These are phyloP conservation scores for Boletus sp. DNA, from an alignment of 1,284 basidiomycete species.

Conservation along the genomic window DNA sequence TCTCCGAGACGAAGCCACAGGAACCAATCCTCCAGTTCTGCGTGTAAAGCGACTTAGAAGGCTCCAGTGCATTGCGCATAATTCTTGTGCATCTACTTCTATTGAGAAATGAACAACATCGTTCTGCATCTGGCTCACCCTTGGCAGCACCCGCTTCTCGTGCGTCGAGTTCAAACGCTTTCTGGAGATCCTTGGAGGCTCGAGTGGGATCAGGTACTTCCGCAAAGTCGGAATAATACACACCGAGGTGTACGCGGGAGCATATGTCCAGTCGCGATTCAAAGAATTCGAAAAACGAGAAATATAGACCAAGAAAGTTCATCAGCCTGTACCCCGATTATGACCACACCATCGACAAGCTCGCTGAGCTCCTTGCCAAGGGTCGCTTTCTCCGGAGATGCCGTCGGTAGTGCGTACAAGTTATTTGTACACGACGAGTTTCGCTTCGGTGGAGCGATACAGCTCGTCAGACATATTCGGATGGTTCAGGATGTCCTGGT, in stretches of 20 bases:
- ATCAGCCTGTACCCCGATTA: slow-evolving; percentile 72
- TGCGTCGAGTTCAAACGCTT: slow-evolving; percentile 95
- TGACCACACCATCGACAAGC: slow-evolving; percentile 67
- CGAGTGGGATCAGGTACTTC: slow-evolving; percentile 78
- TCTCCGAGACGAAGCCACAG: slow-evolving; percentile 92
- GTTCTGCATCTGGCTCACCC: slow-evolving; percentile 44
- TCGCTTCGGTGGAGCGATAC: slow-evolving; percentile 65
- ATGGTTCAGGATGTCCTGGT: slow-evolving; percentile 74
- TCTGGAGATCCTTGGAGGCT: slow-evolving; percentile 95
- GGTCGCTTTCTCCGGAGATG: slow-evolving; percentile 43
- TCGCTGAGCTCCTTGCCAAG: slow-evolving; percentile 62
- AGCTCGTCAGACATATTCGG: slow-evolving; percentile 70
- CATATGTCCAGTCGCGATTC: slow-evolving; percentile 74
- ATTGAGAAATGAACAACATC: slow-evolving; percentile 7
- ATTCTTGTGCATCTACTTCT: slow-evolving; percentile 64
- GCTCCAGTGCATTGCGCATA: slow-evolving; percentile 79
- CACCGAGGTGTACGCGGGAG: slow-evolving; percentile 93
- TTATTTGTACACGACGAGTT: slow-evolving; percentile 61
- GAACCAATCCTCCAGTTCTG: slow-evolving; percentile 71
- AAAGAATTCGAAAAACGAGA: slow-evolving; percentile 83
- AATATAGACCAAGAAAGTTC: slow-evolving; percentile 76
- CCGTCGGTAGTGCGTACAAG: slow-evolving; percentile 52
- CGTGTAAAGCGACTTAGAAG: slow-evolving; percentile 85
- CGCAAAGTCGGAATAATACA: slow-evolving; percentile 78
- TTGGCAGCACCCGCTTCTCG: slow-evolving; percentile 84